These are phyloP conservation scores for Limnanthes douglasii DNA, from an alignment of 345 rosid species.

Conservation along the genomic window DNA sequence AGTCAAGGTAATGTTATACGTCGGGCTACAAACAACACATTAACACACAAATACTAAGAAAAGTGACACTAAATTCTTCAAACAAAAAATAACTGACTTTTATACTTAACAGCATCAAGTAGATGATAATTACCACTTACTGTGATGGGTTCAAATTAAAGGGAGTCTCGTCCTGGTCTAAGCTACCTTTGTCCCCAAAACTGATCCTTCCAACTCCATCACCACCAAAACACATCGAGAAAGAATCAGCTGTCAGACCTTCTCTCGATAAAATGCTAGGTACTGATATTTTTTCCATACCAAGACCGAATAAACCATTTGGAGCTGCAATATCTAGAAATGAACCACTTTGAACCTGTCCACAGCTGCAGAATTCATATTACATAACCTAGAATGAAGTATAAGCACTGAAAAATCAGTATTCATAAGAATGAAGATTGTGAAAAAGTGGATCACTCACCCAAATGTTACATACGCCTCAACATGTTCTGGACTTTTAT, in stretches of 20 bases:
- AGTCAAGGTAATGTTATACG: slow-evolving; percentile 48
- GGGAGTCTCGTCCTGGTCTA: slow-evolving; percentile 73
- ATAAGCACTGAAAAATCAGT: neutral
- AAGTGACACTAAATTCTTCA: slow-evolving; percentile 1
- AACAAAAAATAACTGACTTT: neutral
- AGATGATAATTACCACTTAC: slow-evolving; percentile 50
- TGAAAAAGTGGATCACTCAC: slow-evolving; percentile 34
- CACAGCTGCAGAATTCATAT: slow-evolving; percentile 65
- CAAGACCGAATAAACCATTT: slow-evolving; percentile 72
- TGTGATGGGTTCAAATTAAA: slow-evolving; percentile 62
- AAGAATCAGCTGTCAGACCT: slow-evolving; percentile 58
- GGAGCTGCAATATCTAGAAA: slow-evolving; percentile 86
- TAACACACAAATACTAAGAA: slow-evolving; percentile 3
- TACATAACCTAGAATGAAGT: slow-evolving; percentile 9
- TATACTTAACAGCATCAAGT: too few species aligned
- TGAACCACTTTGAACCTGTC: slow-evolving; percentile 88
- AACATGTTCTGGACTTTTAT: slow-evolving; percentile 24
- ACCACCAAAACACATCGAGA: slow-evolving; percentile 82
- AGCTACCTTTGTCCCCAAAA: slow-evolving; percentile 78
- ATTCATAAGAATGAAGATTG: too few species aligned
- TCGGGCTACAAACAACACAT: slow-evolving; percentile 36
- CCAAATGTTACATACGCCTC: slow-evolving; percentile 62
- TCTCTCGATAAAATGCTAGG: slow-evolving; percentile 71
- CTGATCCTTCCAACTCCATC: slow-evolving; percentile 82
- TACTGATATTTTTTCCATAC: slow-evolving; percentile 83